Base-by-base conservation (phyloP, 805 yeast genomes). In the Cyberlindnera veronae region DNA sequence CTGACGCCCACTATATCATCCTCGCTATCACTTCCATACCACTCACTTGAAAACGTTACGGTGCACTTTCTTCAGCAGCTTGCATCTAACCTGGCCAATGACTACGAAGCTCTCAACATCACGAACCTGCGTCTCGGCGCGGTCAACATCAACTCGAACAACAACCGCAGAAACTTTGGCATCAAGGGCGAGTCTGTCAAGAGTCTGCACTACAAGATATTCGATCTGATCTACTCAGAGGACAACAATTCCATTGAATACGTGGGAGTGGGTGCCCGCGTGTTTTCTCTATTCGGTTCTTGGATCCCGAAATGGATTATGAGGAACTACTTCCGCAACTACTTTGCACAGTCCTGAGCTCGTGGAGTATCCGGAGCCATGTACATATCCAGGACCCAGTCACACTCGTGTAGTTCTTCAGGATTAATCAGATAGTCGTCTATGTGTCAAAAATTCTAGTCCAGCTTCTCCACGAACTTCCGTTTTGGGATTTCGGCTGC, bases 31-130 rank as follows among this genome's bases (percentile, higher is more conserved):
- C 62, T 81, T 34, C 81, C 84, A 6, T 82, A 75, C 63, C 84
- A 81, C 55, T 74, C 80, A 1, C 72, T 84, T 0, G 89, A 82
- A 46, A 66, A 77, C 20, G 54, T 80, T 26, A 70, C 74, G n/a
- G 71, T 71, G 23, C 68, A 68, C 27, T 65, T 76, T 2, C 44
- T 81, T 27, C 46, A 61, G 5, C 41, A 66, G 0, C 44, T 74
- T 15, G 60, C 72, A 6, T 45, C 59, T 14, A 58, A 68, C 24
- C 50, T 75, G 36, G 57, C 68, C 14, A 62, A 45, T 28, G 61
- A 57, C n/a, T 66, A 71, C n/a, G 68, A 67, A 32, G 55, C 56
- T 3, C 48, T 74, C 11, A 68, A 73, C 14, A 60, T 74, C 32
- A 60, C 69, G 5, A 71, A 71, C 43, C 42, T 74, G 33, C 62